phyloP scores from a whole-genome alignment of 2,329 filamentous ascomycete genomes.

The Cadophora luteo-olivacea region DNA sequence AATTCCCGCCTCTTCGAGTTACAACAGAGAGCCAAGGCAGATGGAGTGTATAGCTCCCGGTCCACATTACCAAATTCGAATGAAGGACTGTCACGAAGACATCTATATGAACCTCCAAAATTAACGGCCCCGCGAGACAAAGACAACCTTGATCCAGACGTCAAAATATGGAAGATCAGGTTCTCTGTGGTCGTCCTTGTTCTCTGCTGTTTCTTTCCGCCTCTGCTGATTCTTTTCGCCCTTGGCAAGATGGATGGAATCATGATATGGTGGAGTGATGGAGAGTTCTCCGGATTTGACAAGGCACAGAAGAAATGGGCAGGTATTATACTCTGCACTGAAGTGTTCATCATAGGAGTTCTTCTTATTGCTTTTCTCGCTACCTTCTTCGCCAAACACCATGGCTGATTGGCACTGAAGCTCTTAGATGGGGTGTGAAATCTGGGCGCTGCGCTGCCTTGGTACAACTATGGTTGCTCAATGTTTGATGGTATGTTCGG shows the following conservation, averaged over 20 bases:
- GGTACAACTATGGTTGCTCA: not conserved
- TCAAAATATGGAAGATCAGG: slow-evolving; percentile 20
- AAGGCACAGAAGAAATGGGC: slow-evolving; percentile 38
- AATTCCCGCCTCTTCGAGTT: slow-evolving; percentile 29
- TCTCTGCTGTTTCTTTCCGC: slow-evolving; percentile 41
- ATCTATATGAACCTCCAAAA: slow-evolving; percentile 17
- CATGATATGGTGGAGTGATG: slow-evolving; percentile 38
- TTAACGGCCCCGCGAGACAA: not conserved
- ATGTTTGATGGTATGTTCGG: not conserved
- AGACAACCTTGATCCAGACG: slow-evolving; percentile 17
- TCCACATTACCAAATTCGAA: slow-evolving; percentile 9
- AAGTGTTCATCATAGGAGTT: slow-evolving; percentile 30
- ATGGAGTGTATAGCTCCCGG: slow-evolving; percentile 27
- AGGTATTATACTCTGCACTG: slow-evolving; percentile 28
- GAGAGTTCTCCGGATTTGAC: slow-evolving; percentile 36
- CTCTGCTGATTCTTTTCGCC: slow-evolving; percentile 38
- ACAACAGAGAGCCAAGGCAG: slow-evolving; percentile 32
- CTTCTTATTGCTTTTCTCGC: slow-evolving; percentile 34
- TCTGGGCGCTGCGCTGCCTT: not conserved
- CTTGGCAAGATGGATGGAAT: slow-evolving; percentile 39
- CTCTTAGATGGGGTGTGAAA: not conserved
- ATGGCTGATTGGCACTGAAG: not conserved
- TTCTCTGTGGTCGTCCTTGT: slow-evolving; percentile 37
- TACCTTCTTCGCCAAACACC: slow-evolving; percentile 26
- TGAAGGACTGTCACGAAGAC: slow-evolving; percentile 24